These are phyloP conservation scores for Artemisia argyi DNA, from an alignment of 129 eudicot genomes.

Conservation along the genomic window DNA sequence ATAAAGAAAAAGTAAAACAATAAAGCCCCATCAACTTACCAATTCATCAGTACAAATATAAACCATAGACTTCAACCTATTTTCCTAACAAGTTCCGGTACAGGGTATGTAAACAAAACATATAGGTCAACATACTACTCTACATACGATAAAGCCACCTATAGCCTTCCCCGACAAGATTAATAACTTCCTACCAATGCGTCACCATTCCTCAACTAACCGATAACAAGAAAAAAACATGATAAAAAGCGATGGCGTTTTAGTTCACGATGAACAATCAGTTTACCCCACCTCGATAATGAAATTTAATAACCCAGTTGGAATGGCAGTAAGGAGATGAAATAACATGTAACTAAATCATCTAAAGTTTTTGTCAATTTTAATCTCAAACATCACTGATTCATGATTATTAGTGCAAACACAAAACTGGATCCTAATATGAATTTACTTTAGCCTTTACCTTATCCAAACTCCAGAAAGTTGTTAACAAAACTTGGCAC, in stretches of 20 bases:
- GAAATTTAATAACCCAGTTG: not conserved
- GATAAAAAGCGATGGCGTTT: not conserved
- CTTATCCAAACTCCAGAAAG: not conserved
- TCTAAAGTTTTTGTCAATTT: no score
- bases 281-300: not conserved
- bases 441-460: not conserved
- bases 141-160: not conserved
- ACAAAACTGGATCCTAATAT: not conserved
- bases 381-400: not conserved
- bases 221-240: slow-evolving; percentile 6
- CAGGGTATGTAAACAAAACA: not conserved
- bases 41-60: no score
- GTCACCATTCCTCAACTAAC: slow-evolving; percentile 9
- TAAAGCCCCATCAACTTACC: no score
- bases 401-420: not conserved
- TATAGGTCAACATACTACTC: not conserved
- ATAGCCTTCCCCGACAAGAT: slow-evolving; percentile 12
- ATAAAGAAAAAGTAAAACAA: no score
- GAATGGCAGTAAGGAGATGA: not conserved
- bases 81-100: not conserved
- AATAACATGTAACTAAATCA: not conserved
- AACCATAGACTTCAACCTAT: no score
- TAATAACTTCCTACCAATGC: slow-evolving; percentile 3
- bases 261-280: not conserved
- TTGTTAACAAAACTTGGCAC: not conserved